Percentiles rank a stretch among this genome's conserved stretches.
phyloP scores from a whole-genome alignment of 805 yeast species.

The Ogataea glucozyma region DNA sequence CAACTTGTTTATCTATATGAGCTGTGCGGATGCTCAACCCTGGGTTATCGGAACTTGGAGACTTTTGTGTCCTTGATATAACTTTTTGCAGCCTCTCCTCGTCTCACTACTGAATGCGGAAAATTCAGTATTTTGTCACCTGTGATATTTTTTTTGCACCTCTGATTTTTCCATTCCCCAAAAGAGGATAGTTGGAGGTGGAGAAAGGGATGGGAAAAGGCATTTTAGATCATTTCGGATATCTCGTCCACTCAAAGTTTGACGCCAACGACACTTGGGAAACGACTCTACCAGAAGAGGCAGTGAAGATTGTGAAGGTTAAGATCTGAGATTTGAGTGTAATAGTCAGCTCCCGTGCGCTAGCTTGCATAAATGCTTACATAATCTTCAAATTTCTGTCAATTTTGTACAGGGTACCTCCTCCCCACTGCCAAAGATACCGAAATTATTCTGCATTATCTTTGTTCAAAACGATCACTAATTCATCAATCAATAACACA shows the following conservation, averaged over 20 bases:
- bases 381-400: neutral
- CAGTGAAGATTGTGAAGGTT: too few species aligned
- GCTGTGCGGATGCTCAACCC: too few species aligned
- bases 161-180: neutral
- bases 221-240: too few species aligned
- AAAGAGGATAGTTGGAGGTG: neutral
- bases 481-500: too few species aligned
- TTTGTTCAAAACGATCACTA: too few species aligned
- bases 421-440: neutral
- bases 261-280: too few species aligned
- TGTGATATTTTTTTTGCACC: neutral
- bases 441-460: constrained; percentile 2
- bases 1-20: too few species aligned
- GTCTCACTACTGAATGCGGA: neutral
- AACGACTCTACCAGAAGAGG: neutral
- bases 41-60: too few species aligned
- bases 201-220: neutral
- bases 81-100: neutral
- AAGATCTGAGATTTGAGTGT: too few species aligned
- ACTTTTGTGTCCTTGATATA: neutral
- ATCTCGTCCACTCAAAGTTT: too few species aligned
- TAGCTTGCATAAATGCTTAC: constrained; percentile 1
- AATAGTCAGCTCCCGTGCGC: neutral
- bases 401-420: neutral
- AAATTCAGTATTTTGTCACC: neutral